Evolutionary conservation across 805 yeast genomes (phyloP).

Genomic region (Cyberlindnera mycetangii): DNA sequence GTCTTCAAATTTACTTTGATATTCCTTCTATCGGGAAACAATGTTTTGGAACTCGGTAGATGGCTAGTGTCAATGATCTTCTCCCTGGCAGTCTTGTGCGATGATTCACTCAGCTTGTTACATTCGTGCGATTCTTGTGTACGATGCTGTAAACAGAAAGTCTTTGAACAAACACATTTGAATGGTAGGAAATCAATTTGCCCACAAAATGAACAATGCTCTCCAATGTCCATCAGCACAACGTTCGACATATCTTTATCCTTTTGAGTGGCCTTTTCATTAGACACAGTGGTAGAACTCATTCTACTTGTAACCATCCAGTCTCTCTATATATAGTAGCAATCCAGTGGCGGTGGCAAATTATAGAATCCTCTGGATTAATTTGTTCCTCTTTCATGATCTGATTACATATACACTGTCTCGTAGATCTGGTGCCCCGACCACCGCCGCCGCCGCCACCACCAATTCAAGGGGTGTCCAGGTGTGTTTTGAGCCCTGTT

Average conservation of each 20-base stretch:
- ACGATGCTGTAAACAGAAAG: slow-evolving; percentile 25
- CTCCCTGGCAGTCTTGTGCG: slow-evolving; percentile 2
- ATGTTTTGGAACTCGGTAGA: slow-evolving; percentile 23
- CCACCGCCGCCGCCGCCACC: no score
- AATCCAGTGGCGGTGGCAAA: not conserved
- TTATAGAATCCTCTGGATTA: not conserved
- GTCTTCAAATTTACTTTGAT: slow-evolving; percentile 22
- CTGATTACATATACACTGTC: no score
- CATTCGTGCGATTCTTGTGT: slow-evolving; percentile 27
- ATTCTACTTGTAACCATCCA: no score
- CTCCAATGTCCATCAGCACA: slow-evolving; percentile 30
- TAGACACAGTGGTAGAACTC: no score
- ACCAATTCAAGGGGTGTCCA: not conserved
- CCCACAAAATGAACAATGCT: slow-evolving; percentile 30
- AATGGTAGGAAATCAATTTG: slow-evolving; percentile 30
- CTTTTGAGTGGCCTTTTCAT: not conserved
- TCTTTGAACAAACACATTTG: slow-evolving; percentile 25
- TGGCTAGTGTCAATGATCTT: slow-evolving; percentile 18
- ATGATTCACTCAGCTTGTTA: not conserved
- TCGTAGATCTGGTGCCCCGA: no score
- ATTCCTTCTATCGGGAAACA: slow-evolving; percentile 27
- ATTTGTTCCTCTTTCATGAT: no score
- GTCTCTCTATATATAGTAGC: no score
- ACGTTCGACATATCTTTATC: slow-evolving; percentile 23
- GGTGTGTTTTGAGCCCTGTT: not conserved